phyloP scores from a whole-genome alignment of 305 asterid species.

The Fraxinus angustifolia region DNA sequence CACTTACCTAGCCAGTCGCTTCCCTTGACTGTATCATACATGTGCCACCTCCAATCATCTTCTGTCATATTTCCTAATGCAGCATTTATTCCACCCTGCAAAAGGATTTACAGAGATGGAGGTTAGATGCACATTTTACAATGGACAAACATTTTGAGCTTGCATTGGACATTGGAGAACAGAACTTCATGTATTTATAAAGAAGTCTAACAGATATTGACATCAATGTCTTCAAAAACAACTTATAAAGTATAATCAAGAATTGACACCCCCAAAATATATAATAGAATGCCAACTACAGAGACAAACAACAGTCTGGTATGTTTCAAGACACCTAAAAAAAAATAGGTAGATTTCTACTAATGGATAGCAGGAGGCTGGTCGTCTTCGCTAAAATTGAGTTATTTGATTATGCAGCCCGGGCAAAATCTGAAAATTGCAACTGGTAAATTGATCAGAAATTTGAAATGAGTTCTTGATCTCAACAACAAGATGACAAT shows the following conservation, averaged over 20 bases:
- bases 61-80: slow-evolving; percentile 96
- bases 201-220: background rate
- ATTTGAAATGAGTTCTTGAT: background rate
- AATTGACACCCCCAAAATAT: background rate
- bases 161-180: background rate
- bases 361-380: background rate
- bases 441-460: background rate
- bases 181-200: background rate
- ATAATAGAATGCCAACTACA: background rate
- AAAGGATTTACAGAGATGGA: slow-evolving; percentile 6
- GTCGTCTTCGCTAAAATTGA: background rate
- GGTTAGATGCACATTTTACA: slow-evolving; percentile 11
- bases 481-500: background rate
- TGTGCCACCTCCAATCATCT: slow-evolving; percentile 99
- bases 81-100: slow-evolving; percentile 97
- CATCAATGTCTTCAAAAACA: background rate
- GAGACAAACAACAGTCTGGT: background rate
- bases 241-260: background rate
- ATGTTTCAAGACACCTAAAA: background rate
- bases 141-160: background rate
- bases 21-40: slow-evolving; percentile 98
- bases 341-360: background rate
- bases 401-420: background rate
- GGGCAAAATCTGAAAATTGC: background rate
- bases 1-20: slow-evolving; percentile 93